Evolutionary conservation across 352 stramenopile genomes (phyloP).

Genomic region (Globisporangium cystogenes): DNA sequence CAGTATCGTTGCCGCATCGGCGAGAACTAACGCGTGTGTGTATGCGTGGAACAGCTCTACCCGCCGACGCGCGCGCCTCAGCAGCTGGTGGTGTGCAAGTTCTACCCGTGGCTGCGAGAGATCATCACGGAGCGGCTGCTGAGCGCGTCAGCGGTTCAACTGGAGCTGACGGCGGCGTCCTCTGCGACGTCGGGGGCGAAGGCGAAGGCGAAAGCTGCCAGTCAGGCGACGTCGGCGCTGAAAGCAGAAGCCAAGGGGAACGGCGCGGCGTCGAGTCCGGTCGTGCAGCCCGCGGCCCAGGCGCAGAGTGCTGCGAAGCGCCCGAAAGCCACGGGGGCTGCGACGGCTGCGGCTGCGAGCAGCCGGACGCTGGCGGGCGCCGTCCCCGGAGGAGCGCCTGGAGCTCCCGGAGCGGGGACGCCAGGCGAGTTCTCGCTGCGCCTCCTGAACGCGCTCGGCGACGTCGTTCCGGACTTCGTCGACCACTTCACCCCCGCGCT

Average conservation of each 20-base stretch:
- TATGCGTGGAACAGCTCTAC: conserved; percentile 53
- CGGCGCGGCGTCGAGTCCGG: conserved; percentile 9
- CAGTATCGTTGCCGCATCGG: not conserved
- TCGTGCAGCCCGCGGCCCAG: not conserved
- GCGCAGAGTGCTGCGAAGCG: conserved; percentile 23
- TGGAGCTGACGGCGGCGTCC: conserved; percentile 29
- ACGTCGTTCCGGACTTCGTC: conserved; percentile 61
- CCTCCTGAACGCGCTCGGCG: conserved; percentile 50
- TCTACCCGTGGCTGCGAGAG: conserved; percentile 85
- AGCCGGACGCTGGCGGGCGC: conserved; percentile 48
- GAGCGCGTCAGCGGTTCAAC: conserved; percentile 54
- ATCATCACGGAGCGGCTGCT: conserved; percentile 80
- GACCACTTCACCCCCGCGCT: conserved; percentile 74
- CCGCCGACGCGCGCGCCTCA: conserved; percentile 59
- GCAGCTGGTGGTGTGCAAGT: conserved; percentile 77
- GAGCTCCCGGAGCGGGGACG: conserved; percentile 43
- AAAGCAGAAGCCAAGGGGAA: conserved; percentile 12
- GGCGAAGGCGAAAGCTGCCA: conserved; percentile 11
- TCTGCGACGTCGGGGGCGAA: conserved; percentile 6
- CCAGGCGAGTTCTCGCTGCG: conserved; percentile 71
- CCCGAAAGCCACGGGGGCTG: conserved; percentile 21
- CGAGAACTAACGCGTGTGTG: conserved; percentile 1
- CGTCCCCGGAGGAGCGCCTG: conserved; percentile 28
- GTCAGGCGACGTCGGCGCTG: not conserved
- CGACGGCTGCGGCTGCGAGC: conserved; percentile 46